Evolutionary conservation across 352 stramenopile species (phyloP), one percentile per base, ranked within the genome.

Genomic region (Phytophthora megakarya): DNA sequence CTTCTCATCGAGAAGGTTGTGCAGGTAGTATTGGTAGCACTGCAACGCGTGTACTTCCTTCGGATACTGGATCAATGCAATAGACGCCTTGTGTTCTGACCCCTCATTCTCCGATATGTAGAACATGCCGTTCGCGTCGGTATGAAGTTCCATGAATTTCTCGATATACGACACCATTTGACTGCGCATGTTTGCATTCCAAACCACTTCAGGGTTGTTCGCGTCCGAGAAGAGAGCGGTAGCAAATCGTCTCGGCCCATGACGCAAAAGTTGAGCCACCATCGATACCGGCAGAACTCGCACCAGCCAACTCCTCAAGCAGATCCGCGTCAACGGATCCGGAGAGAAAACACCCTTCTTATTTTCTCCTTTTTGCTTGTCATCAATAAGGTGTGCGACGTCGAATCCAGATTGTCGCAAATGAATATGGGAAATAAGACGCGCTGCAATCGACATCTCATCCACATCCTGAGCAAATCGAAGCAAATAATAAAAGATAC

Each of bases 11-110:
- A 96, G 58, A 21, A 96, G 62, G 51, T 96, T 96, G 67, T 93
- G 82, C 19, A 96, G 55, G 21, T 96, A 96, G 61, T 96, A 96
- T 62, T 94, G 85, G 45, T 96, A 93, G 63, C 84, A 92, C 63
- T 96, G 87, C 10, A 96, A 70, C 21, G 82, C 84, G 45, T 96
- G 86, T 4, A 94, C 87, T 76, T 96, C 81, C 28, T 84, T 76
- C 32, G 87, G 87, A 47, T 96, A 96, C 56, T 91, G 67, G 21
- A 95, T 94, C 16, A 93, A 50, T 23, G 87, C 74, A 43, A 91
- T 85, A 43, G 81, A 92, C 30, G 76, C 83, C 67, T 94, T 79
- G 50, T 94, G 86, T n/a, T 90, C 81, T 3, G 70, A 79, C 37
- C 82, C 74, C 38, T 93, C 82, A 26, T 83, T 79, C 9, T 79